Percentiles rank a stretch among this genome's conserved stretches.
phyloP scores from a whole-genome alignment of 805 yeast species.

The Candida koratica region DNA sequence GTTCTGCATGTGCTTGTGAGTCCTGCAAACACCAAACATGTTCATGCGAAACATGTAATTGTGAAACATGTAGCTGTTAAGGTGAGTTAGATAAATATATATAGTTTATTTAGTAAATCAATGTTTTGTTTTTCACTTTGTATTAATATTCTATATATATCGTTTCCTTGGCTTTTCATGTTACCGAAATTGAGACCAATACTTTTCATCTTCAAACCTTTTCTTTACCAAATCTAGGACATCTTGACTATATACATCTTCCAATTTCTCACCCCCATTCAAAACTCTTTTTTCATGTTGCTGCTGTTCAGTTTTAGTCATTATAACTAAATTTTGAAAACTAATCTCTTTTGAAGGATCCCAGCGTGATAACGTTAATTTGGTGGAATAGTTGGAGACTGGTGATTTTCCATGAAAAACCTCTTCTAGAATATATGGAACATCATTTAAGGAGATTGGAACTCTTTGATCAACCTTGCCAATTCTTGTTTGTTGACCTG shows the following conservation, averaged over 20 bases:
- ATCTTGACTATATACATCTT: conserved; percentile 60
- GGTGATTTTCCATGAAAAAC: conserved; percentile 91
- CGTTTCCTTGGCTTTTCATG: too few relatives aligned
- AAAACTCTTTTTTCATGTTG: conserved; percentile 74
- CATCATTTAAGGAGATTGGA: conserved; percentile 69
- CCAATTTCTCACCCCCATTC: conserved; percentile 58
- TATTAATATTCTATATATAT: too few relatives aligned
- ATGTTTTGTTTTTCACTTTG: too few relatives aligned
- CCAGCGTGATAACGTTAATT: conserved; percentile 83
- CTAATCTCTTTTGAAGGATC: conserved; percentile 60
- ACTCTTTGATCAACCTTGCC: conserved; percentile 70
- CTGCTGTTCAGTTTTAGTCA: conserved; percentile 86
- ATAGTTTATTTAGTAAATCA: too few relatives aligned
- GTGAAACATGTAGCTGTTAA: too few relatives aligned
- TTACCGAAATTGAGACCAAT: conserved; percentile 54
- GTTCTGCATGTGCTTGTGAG: too few relatives aligned
- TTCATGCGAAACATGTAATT: too few relatives aligned
- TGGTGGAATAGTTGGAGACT: conserved; percentile 74
- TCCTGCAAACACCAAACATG: too few relatives aligned
- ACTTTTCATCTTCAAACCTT: conserved; percentile 71
- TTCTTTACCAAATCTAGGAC: conserved; percentile 53
- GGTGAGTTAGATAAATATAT: too few relatives aligned
- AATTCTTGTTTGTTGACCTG: conserved; percentile 81
- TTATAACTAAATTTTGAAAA: conserved; percentile 74
- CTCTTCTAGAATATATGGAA: conserved; percentile 83